Conservation (phyloP, 2,329 filamentous ascomycete species). For the Colletotrichum trifolii region DNA sequence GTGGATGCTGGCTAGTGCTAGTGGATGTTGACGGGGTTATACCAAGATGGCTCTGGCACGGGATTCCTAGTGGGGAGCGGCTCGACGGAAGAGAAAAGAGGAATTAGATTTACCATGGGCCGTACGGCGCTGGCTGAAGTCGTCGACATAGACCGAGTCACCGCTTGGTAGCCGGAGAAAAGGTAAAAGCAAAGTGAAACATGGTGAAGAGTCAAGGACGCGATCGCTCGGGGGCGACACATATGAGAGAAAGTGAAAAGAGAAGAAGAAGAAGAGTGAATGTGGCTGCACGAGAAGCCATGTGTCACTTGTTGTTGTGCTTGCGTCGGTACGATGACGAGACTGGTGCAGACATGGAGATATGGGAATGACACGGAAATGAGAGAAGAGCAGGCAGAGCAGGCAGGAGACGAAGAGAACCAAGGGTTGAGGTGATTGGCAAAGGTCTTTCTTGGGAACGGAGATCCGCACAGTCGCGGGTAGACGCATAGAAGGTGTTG, state of each 20-base stretch:
- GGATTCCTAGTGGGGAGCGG: slow-evolving; percentile 12
- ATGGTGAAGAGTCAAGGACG: not conserved
- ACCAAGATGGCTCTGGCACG: slow-evolving; percentile 21
- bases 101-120: slow-evolving; percentile 13
- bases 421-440: not conserved
- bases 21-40: slow-evolving; percentile 8
- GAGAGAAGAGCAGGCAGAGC: not conserved
- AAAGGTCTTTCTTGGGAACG: not conserved
- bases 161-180: not conserved
- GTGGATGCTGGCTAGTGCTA: slow-evolving; percentile 6
- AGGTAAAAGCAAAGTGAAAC: slow-evolving; percentile 5
- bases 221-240: not conserved
- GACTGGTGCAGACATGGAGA: no score
- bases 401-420: not conserved
- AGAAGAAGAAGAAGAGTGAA: not conserved
- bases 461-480: not conserved
- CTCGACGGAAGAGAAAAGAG: slow-evolving; percentile 29
- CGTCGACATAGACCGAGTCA: not conserved
- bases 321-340: no score
- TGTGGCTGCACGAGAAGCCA: not conserved
- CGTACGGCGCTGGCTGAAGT: not conserved
- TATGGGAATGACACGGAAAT: slow-evolving; percentile 1
- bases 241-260: not conserved
- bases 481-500: not conserved
- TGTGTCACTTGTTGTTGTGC: no score